A percentile compares a stretch with the other conserved stretches of the same genome.
Conservation (phyloP, 768 basidiomycete species). For the Lactarius sanguifluus region DNA sequence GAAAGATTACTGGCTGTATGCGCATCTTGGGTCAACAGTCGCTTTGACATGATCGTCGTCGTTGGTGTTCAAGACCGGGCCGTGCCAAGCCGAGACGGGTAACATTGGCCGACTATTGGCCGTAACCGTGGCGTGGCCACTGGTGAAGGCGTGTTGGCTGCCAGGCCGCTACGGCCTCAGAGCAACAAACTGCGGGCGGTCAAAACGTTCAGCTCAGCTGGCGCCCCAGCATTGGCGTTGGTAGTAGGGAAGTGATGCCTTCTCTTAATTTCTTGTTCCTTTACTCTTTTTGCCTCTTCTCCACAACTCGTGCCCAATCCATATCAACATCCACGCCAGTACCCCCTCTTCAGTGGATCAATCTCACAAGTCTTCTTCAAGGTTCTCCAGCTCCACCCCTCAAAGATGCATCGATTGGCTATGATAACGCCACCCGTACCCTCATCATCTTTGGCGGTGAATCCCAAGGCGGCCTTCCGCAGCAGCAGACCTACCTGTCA, state of each 20-base stretch:
- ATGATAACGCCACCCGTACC: conserved; percentile 47
- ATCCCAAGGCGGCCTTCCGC: conserved; percentile 60
- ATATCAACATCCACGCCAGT: conserved; percentile 55
- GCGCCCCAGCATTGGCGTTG: conserved; percentile 7
- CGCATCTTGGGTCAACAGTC: conserved; percentile 10
- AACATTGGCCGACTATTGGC: neutral
- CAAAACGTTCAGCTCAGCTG: conserved; percentile 5
- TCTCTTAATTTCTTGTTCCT: conserved; percentile 31
- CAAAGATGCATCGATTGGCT: conserved; percentile 70
- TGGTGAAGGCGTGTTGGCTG: conserved; percentile 11
- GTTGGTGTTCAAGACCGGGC: conserved; percentile 2
- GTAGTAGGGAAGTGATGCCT: conserved; percentile 1
- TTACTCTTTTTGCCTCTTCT: conserved; percentile 28
- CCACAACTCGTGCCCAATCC: conserved; percentile 41
- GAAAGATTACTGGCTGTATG: neutral
- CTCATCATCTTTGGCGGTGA: conserved; percentile 77
- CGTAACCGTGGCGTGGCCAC: neutral
- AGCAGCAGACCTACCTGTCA: conserved; percentile 67
- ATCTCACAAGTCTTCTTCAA: conserved; percentile 55
- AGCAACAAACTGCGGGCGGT: conserved; percentile 6
- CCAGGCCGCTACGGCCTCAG: conserved; percentile 9
- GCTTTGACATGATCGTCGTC: conserved; percentile 13
- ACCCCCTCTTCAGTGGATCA: conserved; percentile 71
- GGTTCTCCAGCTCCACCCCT: conserved; percentile 59
- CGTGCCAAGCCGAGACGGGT: conserved; percentile 6